A percentile compares a stretch with the other conserved stretches of the same genome.
phyloP scores from a whole-genome alignment of 345 rosid genomes.

The Camelina neglecta region DNA sequence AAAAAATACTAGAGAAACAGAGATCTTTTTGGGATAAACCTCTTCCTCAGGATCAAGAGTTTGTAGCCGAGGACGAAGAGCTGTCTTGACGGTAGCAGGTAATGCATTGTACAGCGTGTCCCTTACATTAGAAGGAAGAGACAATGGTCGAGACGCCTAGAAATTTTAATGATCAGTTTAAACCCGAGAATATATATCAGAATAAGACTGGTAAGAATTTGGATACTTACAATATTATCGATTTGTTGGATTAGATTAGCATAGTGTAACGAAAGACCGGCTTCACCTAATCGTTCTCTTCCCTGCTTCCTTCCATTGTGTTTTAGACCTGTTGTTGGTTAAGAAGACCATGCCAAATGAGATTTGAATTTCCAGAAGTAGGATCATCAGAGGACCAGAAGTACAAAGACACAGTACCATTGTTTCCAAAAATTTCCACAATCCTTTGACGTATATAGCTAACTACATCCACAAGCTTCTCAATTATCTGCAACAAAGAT shows the following conservation, averaged over 20 bases:
- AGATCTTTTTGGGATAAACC: conserved; percentile 48
- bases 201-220: conserved; percentile 2
- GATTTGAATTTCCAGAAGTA: neutral
- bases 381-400: conserved; percentile 6
- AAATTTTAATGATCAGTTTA: conserved; percentile 30
- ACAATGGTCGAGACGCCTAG: conserved; percentile 77
- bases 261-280: conserved; percentile 91
- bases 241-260: conserved; percentile 89
- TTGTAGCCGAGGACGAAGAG: conserved; percentile 65
- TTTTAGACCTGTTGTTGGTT: conserved; percentile 29
- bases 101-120: conserved; percentile 69
- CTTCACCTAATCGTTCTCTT: conserved; percentile 66
- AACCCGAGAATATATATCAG: conserved; percentile 4
- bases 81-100: conserved; percentile 65
- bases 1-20: neutral
- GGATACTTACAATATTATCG: conserved; percentile 73
- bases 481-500: conserved; percentile 60
- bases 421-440: conserved; percentile 70
- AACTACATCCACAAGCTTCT: conserved; percentile 72
- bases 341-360: conserved; percentile 43
- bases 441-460: conserved; percentile 67
- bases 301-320: conserved; percentile 38
- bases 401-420: conserved; percentile 46
- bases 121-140: conserved; percentile 72
- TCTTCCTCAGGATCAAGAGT: conserved; percentile 59